Base-by-base conservation (phyloP, 331 rosid genomes). In the Acacia concinna region DNA sequence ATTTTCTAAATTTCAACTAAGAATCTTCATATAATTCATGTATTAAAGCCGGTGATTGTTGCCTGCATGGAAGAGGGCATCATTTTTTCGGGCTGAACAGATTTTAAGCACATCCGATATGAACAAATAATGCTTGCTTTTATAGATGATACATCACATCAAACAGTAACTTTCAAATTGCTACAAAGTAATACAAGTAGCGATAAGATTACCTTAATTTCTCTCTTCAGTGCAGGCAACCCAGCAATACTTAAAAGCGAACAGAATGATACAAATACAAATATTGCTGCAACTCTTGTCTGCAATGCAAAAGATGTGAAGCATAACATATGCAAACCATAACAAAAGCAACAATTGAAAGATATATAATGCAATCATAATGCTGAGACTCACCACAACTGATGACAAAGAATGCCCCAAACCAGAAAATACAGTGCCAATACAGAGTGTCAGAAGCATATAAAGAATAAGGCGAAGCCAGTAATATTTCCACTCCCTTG, bases 401-500 rank as follows among this genome's bases (percentile, higher is more conserved):
- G 99, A 93, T 71, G 96, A 96, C 81, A 96, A 71, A 78, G 99
- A 96, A 88, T 96, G 99, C 54, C 99, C 99, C 59, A 93, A 87
- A 84, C 94, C 97, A 63, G 98, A 96, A 84, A 96, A 96, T 41
- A 87, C 88, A 41, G 99, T 96, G 54, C 99, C 97, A 34, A 93
- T 86, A 80, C 94, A 91, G 40, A 96, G 87, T 0, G 98, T 84
- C 40, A 96, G 91, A 64, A 96, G 90, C 97, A 96, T 88, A 77
- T 78, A 87, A 81, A 96, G 99, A 90, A 89, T 83, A 78, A 96
- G 99, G 68, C 97, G 97, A 77, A 96, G 94, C 99, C 99, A 96
- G 77, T 93, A 96, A 86, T 93, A 93, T 81, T 87, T 91, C 99
- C 99, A 93, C 79, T 96, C 99, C 89, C 99, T 90, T 75, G 98